Base-by-base conservation (phyloP, 768 basidiomycete species). In the Cystofilobasidium macerans region DNA sequence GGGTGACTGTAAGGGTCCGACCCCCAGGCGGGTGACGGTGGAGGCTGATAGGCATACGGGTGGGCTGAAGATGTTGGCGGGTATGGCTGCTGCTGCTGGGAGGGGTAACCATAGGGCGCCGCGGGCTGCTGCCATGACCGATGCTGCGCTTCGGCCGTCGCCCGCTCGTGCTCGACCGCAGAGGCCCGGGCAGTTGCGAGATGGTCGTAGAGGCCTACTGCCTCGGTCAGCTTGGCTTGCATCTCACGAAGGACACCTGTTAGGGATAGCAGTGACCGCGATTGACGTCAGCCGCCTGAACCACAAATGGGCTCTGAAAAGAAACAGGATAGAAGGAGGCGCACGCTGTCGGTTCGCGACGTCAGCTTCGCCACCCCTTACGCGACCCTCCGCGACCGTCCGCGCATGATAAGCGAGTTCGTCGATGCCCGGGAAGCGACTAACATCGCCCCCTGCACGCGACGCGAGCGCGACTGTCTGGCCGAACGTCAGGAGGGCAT, bases 221-320 rank as follows among this genome's bases (percentile, higher is more conserved):
- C 91, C 74, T 94, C 84, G 0, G 89, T 88, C 13, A 99, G 76
- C 76, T 97, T 94, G 56, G 87, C 86, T 71, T 97, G 88, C 91
- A 98, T 97, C 57, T 97, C 92, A 9, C 84, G 80, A 40, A 99
- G 78, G 73, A 93, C 80, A 75, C 92, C 92, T 91, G 72, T 4
- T 26, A 24, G 26, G n/a, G 9, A 13, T 3, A 32, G 22, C 2
- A 36, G 32, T 13, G 35, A 35, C 6, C n/a, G 11, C 13, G 26
- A 8, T 22, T 6, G 26, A 9, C 3, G 32, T 36, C 20, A 30
- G 32, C 3, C 28, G 57, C 20, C 11, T 30, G 22, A 20, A 20
- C 4, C 8, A 54, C 35, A 24, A 32, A 30, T n/a, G 47, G 51
- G 7, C 33, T 36, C 11, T 0, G 64, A 65, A 11, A 56, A n/a